phyloP scores from a whole-genome alignment of 257 asterid species.

The Jasminum sambac region DNA sequence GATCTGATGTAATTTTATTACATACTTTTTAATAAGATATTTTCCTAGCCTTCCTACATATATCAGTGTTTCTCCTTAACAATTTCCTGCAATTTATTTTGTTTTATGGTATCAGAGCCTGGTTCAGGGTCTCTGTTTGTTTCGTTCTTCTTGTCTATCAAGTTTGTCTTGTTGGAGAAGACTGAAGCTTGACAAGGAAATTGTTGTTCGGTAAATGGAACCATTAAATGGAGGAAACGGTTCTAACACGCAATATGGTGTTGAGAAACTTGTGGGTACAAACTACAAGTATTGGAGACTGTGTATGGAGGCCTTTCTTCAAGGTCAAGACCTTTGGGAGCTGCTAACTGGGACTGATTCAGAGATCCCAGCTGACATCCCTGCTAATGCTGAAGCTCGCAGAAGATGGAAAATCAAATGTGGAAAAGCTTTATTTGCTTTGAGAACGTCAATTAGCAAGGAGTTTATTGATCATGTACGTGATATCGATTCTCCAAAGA shows the following conservation, averaged over 20 bases:
- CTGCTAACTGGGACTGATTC: too few relatives aligned
- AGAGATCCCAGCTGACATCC: too few relatives aligned
- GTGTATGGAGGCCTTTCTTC: too few relatives aligned
- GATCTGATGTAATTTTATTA: too few relatives aligned
- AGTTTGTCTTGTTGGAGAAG: background rate
- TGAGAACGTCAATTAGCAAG: constrained; percentile 22
- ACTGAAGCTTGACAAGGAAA: background rate
- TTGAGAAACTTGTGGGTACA: constrained; percentile 24
- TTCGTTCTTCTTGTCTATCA: background rate
- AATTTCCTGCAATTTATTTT: too few relatives aligned
- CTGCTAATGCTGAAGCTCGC: constrained; percentile 7
- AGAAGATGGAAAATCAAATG: constrained; percentile 17
- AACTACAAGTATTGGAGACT: constrained; percentile 21
- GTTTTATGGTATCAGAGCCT: too few relatives aligned
- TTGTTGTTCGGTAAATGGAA: background rate
- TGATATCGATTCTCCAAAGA: background rate
- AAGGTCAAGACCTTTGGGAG: too few relatives aligned
- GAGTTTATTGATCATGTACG: constrained; percentile 18
- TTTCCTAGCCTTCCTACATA: too few relatives aligned
- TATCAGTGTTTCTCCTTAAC: too few relatives aligned
- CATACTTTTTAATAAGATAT: too few relatives aligned
- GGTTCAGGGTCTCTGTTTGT: too few relatives aligned
- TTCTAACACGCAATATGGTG: constrained; percentile 17
- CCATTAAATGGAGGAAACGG: constrained; percentile 8
- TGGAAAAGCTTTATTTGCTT: constrained; percentile 8